These are phyloP conservation scores for Hirschioporus abietinus DNA, from an alignment of 768 basidiomycete species.

Conservation along the genomic window DNA sequence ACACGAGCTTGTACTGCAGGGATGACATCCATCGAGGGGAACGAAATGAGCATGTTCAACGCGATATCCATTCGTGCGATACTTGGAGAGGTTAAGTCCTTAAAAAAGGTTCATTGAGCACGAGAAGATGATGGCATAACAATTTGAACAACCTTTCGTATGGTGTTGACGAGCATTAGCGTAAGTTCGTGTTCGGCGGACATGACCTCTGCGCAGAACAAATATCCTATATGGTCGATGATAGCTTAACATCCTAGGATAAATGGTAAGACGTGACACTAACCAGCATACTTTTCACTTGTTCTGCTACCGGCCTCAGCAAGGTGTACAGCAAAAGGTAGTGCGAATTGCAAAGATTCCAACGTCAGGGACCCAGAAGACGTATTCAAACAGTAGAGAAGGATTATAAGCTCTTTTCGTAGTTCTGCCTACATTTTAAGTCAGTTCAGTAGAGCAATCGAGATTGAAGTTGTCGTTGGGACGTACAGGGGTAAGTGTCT, in stretches of 20 bases:
- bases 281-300: constrained; percentile 66
- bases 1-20: constrained; percentile 71
- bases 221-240: constrained; percentile 48
- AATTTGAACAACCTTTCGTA: constrained; percentile 57
- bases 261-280: constrained; percentile 8
- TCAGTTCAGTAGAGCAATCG: not conserved
- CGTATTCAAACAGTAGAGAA: constrained; percentile 64
- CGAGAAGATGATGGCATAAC: not conserved
- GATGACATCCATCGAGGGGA: constrained; percentile 59
- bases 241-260: constrained; percentile 5
- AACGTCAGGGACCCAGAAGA: constrained; percentile 35
- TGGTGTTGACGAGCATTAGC: constrained; percentile 81
- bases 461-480: not conserved
- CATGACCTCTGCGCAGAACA: constrained; percentile 75
- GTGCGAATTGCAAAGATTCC: constrained; percentile 61
- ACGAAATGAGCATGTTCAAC: constrained; percentile 59
- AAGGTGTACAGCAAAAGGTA: constrained; percentile 70
- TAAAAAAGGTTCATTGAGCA: constrained; percentile 4
- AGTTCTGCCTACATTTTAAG: constrained; percentile 58
- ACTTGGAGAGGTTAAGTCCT: constrained; percentile 68
- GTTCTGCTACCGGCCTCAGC: constrained; percentile 62
- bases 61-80: constrained; percentile 63
- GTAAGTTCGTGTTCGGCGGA: constrained; percentile 60
- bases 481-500: constrained; percentile 52
- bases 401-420: constrained; percentile 60